Evolutionary conservation across 1,284 basidiomycete species (phyloP).

Genomic region (Hemileia vastatrix): DNA sequence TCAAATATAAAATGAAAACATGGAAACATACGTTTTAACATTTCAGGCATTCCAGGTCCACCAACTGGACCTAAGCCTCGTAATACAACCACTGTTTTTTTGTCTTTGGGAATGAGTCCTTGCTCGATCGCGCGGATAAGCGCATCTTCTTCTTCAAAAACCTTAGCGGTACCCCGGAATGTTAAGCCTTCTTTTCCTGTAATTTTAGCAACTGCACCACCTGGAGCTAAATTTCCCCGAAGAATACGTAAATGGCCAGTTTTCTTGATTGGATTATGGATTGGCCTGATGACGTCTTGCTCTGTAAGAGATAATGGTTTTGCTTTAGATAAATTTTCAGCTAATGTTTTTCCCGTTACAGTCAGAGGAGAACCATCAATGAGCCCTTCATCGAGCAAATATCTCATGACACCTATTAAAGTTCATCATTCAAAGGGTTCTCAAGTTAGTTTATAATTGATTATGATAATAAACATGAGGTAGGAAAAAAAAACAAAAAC

Average conservation of each 20-base stretch:
- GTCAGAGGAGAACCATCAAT: conserved; percentile 78
- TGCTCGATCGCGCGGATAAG: conserved; percentile 75
- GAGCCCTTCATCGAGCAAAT: conserved; percentile 67
- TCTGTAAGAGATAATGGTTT: conserved; percentile 57
- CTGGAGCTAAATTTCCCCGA: conserved; percentile 65
- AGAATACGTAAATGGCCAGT: conserved; percentile 83
- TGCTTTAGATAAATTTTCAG: conserved; percentile 73
- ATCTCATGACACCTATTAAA: conserved; percentile 67
- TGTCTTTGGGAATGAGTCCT: conserved; percentile 74
- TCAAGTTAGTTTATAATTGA: too few species aligned
- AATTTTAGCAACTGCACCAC: conserved; percentile 78
- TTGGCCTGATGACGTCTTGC: conserved; percentile 75
- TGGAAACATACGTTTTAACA: conserved; percentile 40
- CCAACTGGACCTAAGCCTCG: conserved; percentile 38
- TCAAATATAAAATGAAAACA: not conserved
- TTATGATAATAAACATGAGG: too few species aligned
- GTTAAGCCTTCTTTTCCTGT: conserved; percentile 87
- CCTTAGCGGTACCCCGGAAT: conserved; percentile 57
- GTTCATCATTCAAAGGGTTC: too few species aligned
- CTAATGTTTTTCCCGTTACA: conserved; percentile 73
- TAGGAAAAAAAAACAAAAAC: too few species aligned
- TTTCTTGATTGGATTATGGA: conserved; percentile 73
- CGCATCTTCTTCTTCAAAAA: conserved; percentile 55
- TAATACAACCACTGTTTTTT: conserved; percentile 57
- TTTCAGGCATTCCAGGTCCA: conserved; percentile 44